Evolutionary conservation across 2,329 filamentous ascomycete genomes (phyloP).

Genomic region (Dactylella cylindrospora): DNA sequence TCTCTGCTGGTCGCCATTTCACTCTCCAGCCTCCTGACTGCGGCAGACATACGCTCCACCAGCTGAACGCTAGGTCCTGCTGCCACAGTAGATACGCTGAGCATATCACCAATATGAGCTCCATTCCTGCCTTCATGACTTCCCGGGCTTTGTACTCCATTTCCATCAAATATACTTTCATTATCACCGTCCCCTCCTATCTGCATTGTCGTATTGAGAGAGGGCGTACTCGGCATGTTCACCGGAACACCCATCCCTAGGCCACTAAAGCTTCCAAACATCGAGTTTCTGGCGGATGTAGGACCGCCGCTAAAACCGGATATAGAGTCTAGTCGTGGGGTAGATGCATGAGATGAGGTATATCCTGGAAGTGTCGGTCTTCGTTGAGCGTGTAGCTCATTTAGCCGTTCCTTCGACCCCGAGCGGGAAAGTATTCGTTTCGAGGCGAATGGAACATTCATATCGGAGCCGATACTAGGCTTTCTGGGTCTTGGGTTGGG

Average conservation of each 20-base stretch:
- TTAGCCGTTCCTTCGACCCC: constrained; percentile 30
- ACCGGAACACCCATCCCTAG: constrained; percentile 21
- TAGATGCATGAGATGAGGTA: no score
- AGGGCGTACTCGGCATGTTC: constrained; percentile 54
- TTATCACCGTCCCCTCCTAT: constrained; percentile 52
- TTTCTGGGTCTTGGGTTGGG: constrained; percentile 31
- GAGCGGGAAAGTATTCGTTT: constrained; percentile 39
- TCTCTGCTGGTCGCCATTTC: constrained; percentile 89
- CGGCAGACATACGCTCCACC: constrained; percentile 92
- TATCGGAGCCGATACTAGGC: constrained; percentile 37
- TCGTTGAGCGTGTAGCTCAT: constrained; percentile 2
- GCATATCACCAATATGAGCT: constrained; percentile 62
- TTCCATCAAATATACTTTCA: constrained; percentile 59
- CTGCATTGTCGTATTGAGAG: constrained; percentile 51
- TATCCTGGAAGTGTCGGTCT: constrained; percentile 29
- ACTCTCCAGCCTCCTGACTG: constrained; percentile 83
- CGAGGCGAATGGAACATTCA: constrained; percentile 30
- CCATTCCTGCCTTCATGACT: constrained; percentile 60
- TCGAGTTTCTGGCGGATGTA: constrained; percentile 27
- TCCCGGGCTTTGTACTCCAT: constrained; percentile 61
- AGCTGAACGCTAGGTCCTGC: constrained; percentile 92
- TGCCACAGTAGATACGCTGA: constrained; percentile 83
- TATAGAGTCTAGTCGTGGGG: constrained; percentile 30
- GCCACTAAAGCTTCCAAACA: constrained; percentile 17
- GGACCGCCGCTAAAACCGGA: constrained; percentile 17